Conservation (phyloP, 495 filamentous ascomycete genomes). For the Recurvomyces mirabilis region DNA sequence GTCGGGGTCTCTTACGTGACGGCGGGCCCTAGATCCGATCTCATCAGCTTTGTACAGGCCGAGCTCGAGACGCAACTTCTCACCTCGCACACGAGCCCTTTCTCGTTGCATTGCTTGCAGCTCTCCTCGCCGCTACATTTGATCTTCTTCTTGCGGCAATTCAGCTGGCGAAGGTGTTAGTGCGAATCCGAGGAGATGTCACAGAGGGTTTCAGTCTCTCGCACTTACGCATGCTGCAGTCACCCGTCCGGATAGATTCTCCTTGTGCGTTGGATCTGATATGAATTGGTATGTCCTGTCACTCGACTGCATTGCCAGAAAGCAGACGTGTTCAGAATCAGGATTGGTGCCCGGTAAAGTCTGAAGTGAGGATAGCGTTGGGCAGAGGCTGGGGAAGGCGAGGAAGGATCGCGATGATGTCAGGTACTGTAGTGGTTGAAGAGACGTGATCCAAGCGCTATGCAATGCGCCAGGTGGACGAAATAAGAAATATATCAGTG, state of each 20-base stretch:
- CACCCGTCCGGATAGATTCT: conserved; percentile 13
- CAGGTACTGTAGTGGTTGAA: no score
- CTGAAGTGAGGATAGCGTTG: background rate
- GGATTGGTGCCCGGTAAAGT: background rate
- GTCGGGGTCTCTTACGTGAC: background rate
- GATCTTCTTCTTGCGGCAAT: conserved; percentile 8
- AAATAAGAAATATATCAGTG: no score
- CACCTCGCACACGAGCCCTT: conserved; percentile 4
- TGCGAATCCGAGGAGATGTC: no score
- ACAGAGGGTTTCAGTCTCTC: no score
- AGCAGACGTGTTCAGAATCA: no score
- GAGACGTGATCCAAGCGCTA: no score
- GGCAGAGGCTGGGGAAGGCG: no score
- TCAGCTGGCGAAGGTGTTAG: no score
- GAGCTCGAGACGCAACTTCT: background rate
- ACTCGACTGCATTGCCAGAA: background rate
- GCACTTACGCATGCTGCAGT: conserved; percentile 10
- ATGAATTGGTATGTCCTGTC: conserved; percentile 8
- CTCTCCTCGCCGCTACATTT: conserved; percentile 1
- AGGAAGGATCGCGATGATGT: no score
- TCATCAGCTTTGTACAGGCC: background rate
- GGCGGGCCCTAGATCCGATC: background rate
- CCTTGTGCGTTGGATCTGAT: conserved; percentile 11
- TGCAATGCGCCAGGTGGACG: no score
- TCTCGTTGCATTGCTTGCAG: conserved; percentile 3